These are phyloP conservation scores for Viscum album DNA, from an alignment of 177 flowering plant species.

Conservation along the genomic window DNA sequence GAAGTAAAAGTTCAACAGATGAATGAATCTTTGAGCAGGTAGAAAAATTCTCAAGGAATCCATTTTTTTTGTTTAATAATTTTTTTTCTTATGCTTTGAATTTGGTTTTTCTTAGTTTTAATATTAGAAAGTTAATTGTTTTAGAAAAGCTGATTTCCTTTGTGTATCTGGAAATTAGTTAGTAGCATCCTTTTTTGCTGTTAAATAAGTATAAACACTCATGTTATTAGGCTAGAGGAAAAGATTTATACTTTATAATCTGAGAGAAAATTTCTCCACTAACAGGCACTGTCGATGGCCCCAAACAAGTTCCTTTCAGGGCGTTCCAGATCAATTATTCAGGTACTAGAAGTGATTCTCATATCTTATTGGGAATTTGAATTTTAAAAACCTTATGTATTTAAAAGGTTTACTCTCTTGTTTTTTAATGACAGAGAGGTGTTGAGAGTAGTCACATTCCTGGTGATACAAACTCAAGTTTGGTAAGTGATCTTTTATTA, in stretches of 20 bases:
- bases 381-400: background rate
- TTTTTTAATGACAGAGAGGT: conserved; percentile 40
- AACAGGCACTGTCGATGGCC: conserved; percentile 86
- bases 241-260: conserved; percentile 73
- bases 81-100: background rate
- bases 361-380: background rate
- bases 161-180: background rate
- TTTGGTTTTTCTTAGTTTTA: no score
- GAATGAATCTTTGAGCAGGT: conserved; percentile 69
- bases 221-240: conserved; percentile 71
- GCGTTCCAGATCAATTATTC: conserved; percentile 73
- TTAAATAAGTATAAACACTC: conserved; percentile 8
- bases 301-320: conserved; percentile 73
- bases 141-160: no score
- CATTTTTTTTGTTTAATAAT: background rate
- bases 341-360: conserved; percentile 35
- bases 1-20: conserved; percentile 61
- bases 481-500: conserved; percentile 28
- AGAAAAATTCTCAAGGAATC: background rate
- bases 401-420: no score
- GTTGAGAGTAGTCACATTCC: conserved; percentile 42
- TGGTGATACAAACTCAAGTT: conserved; percentile 32
- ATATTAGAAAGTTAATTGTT: no score
- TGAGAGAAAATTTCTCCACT: conserved; percentile 90
- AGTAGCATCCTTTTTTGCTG: background rate